Evolutionary conservation across 139 green algal species (phyloP), one percentile per base, ranked within the genome.

Genomic region (Spirogloea muscicola): DNA sequence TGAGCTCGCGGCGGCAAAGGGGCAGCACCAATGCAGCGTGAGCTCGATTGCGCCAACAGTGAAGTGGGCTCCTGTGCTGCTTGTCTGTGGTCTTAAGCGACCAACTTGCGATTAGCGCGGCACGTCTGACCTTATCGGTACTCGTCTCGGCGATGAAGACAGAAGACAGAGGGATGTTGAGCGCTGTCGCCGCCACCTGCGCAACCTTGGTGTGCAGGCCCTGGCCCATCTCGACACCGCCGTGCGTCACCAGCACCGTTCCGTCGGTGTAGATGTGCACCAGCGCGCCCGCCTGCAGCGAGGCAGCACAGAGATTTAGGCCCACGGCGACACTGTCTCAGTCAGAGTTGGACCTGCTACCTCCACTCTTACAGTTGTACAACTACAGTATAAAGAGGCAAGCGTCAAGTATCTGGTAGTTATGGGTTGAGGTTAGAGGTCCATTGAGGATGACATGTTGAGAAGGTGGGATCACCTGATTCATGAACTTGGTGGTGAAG

Each of bases 181-280:
- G 84, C 25, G 76, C 75, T 21, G 89, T 77, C 1, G 91, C 91
- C 10, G 90, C 89, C 21, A 96, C 78, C 85, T 95, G 90, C 0
- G 86, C 87, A 60, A 98, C 89, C 86, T 97, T 97, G 62, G 91
- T 97, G 89, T 96, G 93, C 75, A 97, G 87, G 2, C 93, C 93
- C 86, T 98, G 93, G 0, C 93, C 93, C 93, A 98, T 97, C 87
- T 98, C 92, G 67, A 97, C 91, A 10, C 93, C 93, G 2, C 93
- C 91, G 65, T 97, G 93, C 0, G 89, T 94, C 5, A 98, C 90
- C 69, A 96, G 81, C 40, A 94, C 90, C 0, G 87, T 94, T 60
- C 93, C 93, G 57, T 98, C 93, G 9, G 87, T 87, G 79, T 95
- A 96, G 33, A 96, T 65, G 81, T 97, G 92, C 74, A 98, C 92